phyloP scores from a whole-genome alignment of 2,329 filamentous ascomycete species.

The Botrytis pseudocinerea region DNA sequence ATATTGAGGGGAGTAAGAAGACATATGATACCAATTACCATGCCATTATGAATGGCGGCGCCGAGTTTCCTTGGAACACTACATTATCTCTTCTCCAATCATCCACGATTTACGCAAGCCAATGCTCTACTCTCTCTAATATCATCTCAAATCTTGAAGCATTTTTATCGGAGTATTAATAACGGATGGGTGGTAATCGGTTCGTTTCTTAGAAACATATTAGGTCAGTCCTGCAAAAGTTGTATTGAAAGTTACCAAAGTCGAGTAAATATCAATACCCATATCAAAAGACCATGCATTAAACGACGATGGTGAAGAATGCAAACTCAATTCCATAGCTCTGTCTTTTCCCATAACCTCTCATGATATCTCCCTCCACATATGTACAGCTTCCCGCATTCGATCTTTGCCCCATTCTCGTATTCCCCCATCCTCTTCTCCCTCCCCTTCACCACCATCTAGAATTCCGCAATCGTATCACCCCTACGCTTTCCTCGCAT shows the following conservation, averaged over 20 bases:
- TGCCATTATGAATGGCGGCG: background rate
- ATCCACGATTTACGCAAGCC: background rate
- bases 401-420: background rate
- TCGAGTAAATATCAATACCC: constrained; percentile 1
- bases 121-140: background rate
- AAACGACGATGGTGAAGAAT: background rate
- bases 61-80: constrained; percentile 1
- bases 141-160: background rate
- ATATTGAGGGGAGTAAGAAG: constrained; percentile 12
- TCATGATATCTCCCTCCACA: constrained; percentile 14
- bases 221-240: constrained; percentile 8
- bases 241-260: background rate
- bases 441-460: constrained; percentile 24
- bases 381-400: constrained; percentile 30
- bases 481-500: constrained; percentile 85
- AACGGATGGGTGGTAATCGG: background rate
- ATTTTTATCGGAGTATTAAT: background rate
- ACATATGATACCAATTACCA: constrained; percentile 30
- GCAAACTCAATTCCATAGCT: constrained; percentile 5
- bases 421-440: constrained; percentile 23
- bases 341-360: background rate
- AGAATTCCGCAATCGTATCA: constrained; percentile 82
- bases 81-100: background rate
- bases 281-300: background rate
- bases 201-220: background rate